phyloP scores from a whole-genome alignment of 1,284 basidiomycete genomes.

The Farysia itapuensis region DNA sequence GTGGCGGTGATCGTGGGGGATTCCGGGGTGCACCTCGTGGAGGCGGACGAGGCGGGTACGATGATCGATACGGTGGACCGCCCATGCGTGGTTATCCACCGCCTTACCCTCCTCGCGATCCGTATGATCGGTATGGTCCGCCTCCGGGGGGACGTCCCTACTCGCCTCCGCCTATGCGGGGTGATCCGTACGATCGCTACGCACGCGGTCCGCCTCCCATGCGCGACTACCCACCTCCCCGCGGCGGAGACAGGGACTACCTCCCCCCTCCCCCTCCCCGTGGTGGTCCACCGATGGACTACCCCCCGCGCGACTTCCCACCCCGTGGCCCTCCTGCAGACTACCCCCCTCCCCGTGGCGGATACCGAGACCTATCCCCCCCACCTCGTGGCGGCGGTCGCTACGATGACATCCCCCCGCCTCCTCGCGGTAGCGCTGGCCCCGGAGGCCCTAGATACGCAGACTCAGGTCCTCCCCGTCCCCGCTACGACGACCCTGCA shows the following conservation, averaged over 20 bases:
- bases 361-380: slow-evolving; percentile 35
- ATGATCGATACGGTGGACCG: slow-evolving; percentile 73
- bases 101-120: slow-evolving; percentile 52
- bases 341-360: slow-evolving; percentile 43
- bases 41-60: slow-evolving; percentile 28
- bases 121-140: slow-evolving; percentile 58
- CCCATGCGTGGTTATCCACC: slow-evolving; percentile 64
- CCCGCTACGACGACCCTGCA: slow-evolving; percentile 31
- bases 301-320: slow-evolving; percentile 40
- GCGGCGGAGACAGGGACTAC: slow-evolving; percentile 34
- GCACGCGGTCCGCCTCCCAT: slow-evolving; percentile 31
- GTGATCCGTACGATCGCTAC: slow-evolving; percentile 38
- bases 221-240: slow-evolving; percentile 39
- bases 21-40: slow-evolving; percentile 31
- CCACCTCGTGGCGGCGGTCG: slow-evolving; percentile 32
- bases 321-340: slow-evolving; percentile 45
- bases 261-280: slow-evolving; percentile 22
- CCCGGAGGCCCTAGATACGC: slow-evolving; percentile 18
- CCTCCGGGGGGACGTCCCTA: slow-evolving; percentile 43
- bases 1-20: slow-evolving; percentile 21
- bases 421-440: slow-evolving; percentile 20
- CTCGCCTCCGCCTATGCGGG: slow-evolving; percentile 36
- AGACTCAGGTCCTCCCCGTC: slow-evolving; percentile 25
- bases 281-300: slow-evolving; percentile 37
- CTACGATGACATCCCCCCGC: slow-evolving; percentile 44